Percentiles rank a stretch among this genome's conserved stretches.
Conservation (phyloP, 1,139 yeast genomes). For the Magnusiomyces tetraspermus region DNA sequence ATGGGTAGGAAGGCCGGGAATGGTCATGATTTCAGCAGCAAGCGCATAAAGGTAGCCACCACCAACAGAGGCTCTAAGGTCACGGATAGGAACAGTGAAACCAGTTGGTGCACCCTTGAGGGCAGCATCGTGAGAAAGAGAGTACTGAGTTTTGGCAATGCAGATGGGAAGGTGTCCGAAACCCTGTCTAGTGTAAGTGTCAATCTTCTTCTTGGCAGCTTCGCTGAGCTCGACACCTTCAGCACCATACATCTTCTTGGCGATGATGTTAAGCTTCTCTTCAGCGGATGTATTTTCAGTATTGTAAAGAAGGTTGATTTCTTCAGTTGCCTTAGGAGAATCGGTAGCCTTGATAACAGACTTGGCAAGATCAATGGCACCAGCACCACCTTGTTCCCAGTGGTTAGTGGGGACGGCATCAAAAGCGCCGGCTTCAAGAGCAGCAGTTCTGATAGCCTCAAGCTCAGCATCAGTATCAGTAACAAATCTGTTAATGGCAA, state of each 20-base stretch:
- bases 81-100: conserved; percentile 87
- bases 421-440: conserved; percentile 83
- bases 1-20: conserved; percentile 95
- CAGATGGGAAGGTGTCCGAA: conserved; percentile 89
- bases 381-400: conserved; percentile 97
- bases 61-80: conserved; percentile 88
- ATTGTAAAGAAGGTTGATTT: conserved; percentile 66
- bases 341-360: conserved; percentile 64
- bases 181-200: conserved; percentile 78
- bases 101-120: conserved; percentile 97
- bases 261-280: conserved; percentile 74
- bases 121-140: conserved; percentile 85
- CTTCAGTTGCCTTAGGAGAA: conserved; percentile 42
- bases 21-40: conserved; percentile 95
- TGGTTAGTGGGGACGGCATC: conserved; percentile 94
- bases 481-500: conserved; percentile 88
- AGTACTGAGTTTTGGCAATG: conserved; percentile 96
- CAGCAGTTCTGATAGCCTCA: conserved; percentile 69
- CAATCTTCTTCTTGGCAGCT: conserved; percentile 77
- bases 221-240: conserved; percentile 78
- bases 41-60: conserved; percentile 95
- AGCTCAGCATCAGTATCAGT: conserved; percentile 81
- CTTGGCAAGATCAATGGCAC: conserved; percentile 80
- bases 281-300: conserved; percentile 63
- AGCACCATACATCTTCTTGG: conserved; percentile 92